Evolutionary conservation across 176 grass and related monocot species (phyloP).

Genomic region (Oryza rufipogon): DNA sequence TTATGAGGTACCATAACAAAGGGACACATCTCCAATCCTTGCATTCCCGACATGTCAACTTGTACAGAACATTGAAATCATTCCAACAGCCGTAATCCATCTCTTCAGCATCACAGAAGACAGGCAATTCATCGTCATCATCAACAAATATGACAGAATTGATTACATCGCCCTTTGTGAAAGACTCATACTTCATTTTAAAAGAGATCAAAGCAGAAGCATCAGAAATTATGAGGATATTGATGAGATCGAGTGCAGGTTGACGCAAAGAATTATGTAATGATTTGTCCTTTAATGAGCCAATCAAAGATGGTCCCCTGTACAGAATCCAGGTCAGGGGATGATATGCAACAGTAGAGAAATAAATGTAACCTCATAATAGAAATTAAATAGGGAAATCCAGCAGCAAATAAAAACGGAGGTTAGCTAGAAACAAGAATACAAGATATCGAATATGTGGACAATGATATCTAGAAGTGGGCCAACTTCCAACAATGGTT

Average conservation of each 20-base stretch:
- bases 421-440: constrained; percentile 11
- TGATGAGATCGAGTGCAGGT: constrained; percentile 95
- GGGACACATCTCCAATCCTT: constrained; percentile 88
- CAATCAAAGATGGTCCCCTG: constrained; percentile 91
- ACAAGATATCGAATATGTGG: constrained; percentile 3
- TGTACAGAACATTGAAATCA: constrained; percentile 75
- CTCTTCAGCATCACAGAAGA: constrained; percentile 52
- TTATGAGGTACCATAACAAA: constrained; percentile 78
- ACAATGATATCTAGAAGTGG: constrained; percentile 3
- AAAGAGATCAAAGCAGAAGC: constrained; percentile 88
- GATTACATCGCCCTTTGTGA: constrained; percentile 41
- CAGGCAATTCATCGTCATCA: constrained; percentile 71
- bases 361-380: constrained; percentile 32
- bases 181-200: constrained; percentile 52
- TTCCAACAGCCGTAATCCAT: constrained; percentile 79
- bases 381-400: constrained; percentile 7
- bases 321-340: constrained; percentile 48
- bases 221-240: constrained; percentile 91
- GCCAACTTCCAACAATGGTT: neutral
- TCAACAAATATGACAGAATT: constrained; percentile 52
- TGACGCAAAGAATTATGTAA: constrained; percentile 88
- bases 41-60: constrained; percentile 74
- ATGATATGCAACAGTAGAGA: constrained; percentile 32
- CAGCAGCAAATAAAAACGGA: neutral
- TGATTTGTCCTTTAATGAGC: constrained; percentile 73